A percentile compares a stretch with the other conserved stretches of the same genome.
Conservation (phyloP, 2,329 filamentous ascomycete species). For the Fusarium staphyleae region DNA sequence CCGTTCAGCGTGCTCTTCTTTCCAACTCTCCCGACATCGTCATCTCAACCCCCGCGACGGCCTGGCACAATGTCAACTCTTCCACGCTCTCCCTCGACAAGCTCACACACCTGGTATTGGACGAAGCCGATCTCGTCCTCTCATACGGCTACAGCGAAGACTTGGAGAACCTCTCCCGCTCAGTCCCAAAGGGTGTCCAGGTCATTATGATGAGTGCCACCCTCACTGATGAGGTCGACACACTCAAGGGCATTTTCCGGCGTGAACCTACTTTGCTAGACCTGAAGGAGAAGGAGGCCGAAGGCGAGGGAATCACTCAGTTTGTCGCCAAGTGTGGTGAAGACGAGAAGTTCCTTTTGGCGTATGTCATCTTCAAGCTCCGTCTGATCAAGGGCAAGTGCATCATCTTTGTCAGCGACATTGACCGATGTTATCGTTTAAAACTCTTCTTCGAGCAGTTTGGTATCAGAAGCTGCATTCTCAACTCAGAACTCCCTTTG, state of each 20-base stretch:
- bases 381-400: slow-evolving; percentile 93
- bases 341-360: slow-evolving; percentile 93
- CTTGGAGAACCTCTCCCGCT: slow-evolving; percentile 77
- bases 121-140: slow-evolving; percentile 92
- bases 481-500: slow-evolving; percentile 93
- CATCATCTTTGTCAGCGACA: slow-evolving; percentile 75
- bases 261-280: slow-evolving; percentile 80
- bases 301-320: slow-evolving; percentile 80
- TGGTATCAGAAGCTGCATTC: slow-evolving; percentile 87
- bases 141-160: slow-evolving; percentile 96
- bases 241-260: slow-evolving; percentile 85
- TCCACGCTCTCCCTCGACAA: slow-evolving; percentile 71
- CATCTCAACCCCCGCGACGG: slow-evolving; percentile 87
- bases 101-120: slow-evolving; percentile 82
- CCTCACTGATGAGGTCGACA: slow-evolving; percentile 84
- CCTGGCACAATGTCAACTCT: slow-evolving; percentile 75
- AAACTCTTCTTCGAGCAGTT: slow-evolving; percentile 98
- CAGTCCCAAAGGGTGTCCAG: slow-evolving; percentile 84
- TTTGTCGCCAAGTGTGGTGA: slow-evolving; percentile 92
- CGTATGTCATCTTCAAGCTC: slow-evolving; percentile 94
- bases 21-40: slow-evolving; percentile 88
- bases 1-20: slow-evolving; percentile 85
- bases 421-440: slow-evolving; percentile 87
- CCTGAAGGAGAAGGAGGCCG: slow-evolving; percentile 81
- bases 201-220: slow-evolving; percentile 95